phyloP scores from a whole-genome alignment of 495 filamentous ascomycete species.

The Letharia lupina region DNA sequence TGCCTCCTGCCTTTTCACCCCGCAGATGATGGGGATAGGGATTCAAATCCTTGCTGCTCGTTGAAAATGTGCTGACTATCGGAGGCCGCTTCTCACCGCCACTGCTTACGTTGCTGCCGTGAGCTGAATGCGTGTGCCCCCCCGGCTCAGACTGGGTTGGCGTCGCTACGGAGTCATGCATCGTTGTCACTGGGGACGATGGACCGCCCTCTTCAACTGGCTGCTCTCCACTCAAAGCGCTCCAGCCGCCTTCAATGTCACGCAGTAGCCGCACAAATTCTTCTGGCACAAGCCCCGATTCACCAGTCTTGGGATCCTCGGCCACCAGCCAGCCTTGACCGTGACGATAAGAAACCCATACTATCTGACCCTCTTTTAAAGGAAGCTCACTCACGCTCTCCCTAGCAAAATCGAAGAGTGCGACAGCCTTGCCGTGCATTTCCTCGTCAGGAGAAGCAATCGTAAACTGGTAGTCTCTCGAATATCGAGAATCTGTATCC shows the following conservation, averaged over 20 bases:
- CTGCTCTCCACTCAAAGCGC: conserved; percentile 36
- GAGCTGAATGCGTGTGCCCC: conserved; percentile 34
- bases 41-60: conserved; percentile 63
- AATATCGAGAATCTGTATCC: conserved; percentile 61
- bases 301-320: conserved; percentile 85
- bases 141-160: conserved; percentile 46
- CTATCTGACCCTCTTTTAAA: conserved; percentile 86
- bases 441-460: conserved; percentile 94
- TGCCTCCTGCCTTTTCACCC: conserved; percentile 48
- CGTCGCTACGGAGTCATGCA: conserved; percentile 34
- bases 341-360: conserved; percentile 91
- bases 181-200: conserved; percentile 17
- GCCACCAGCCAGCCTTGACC: conserved; percentile 97
- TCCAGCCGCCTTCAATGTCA: conserved; percentile 70
- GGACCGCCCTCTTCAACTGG: conserved; percentile 15
- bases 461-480: conserved; percentile 85
- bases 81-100: conserved; percentile 49
- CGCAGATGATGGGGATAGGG: conserved; percentile 60
- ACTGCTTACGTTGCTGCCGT: conserved; percentile 30
- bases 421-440: conserved; percentile 94
- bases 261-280: conserved; percentile 90
- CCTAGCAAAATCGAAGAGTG: conserved; percentile 85
- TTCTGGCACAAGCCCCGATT: conserved; percentile 86
- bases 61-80: conserved; percentile 65
- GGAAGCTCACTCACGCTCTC: conserved; percentile 97